phyloP scores from a whole-genome alignment of 2,329 filamentous ascomycete genomes.

The Pseudogymnoascus sp. region DNA sequence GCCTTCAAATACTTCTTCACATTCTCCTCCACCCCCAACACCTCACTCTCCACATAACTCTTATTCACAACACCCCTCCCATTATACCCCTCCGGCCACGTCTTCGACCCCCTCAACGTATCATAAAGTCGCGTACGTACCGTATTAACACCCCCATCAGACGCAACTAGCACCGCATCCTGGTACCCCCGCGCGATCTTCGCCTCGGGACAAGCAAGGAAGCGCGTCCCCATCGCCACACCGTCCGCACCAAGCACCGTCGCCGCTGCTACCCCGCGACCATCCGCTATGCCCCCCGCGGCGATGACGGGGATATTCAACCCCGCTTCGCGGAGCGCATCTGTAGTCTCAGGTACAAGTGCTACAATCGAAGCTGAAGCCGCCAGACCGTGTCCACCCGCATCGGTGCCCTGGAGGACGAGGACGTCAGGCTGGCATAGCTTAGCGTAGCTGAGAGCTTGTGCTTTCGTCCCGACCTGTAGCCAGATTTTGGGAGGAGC shows the following conservation, averaged over 20 bases:
- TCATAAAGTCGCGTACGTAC: constrained; percentile 47
- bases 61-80: constrained; percentile 52
- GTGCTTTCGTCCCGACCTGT: constrained; percentile 30
- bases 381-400: constrained; percentile 34
- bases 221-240: constrained; percentile 45
- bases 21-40: constrained; percentile 35
- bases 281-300: constrained; percentile 35
- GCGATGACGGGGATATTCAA: constrained; percentile 26
- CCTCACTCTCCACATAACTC: constrained; percentile 39
- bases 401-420: constrained; percentile 34
- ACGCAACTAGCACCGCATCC: constrained; percentile 39
- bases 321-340: constrained; percentile 24
- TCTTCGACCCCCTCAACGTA: constrained; percentile 46
- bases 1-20: constrained; percentile 38
- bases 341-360: constrained; percentile 32
- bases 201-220: constrained; percentile 42
- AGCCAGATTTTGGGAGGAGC: constrained; percentile 31
- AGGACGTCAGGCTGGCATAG: constrained; percentile 29
- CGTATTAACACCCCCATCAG: constrained; percentile 47
- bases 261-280: constrained; percentile 32
- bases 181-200: constrained; percentile 41
- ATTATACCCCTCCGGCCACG: constrained; percentile 53
- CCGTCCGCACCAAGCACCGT: constrained; percentile 35
- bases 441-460: constrained; percentile 25
- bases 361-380: constrained; percentile 30